Base-by-base conservation (phyloP, 129 eudicot genomes). In the Centaurea solstitialis region DNA sequence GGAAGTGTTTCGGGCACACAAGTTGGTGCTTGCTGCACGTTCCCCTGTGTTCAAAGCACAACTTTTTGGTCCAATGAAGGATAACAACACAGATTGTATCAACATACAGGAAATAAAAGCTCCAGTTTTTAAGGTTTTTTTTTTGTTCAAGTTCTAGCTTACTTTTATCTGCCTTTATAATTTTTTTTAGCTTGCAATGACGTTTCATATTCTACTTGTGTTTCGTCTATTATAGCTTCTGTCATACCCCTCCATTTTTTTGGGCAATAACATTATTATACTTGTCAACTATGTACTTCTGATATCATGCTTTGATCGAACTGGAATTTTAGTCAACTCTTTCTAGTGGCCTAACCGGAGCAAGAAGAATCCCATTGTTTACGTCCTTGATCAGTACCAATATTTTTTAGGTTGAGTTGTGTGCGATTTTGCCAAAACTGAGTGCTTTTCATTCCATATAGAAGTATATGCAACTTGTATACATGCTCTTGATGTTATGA, bases 41-140 rank as follows among this genome's bases (percentile, higher is more conserved):
- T 90, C 94, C 23, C 94, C 90, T 33, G 90, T 90, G 12, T 90
- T 90, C 72, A 81, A 81, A 75, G 94, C 94, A 76, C 91, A 90
- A 67, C 88, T 90, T 73, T 90, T 81, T 81, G 94, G 94, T 73
- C 90, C 91, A 30, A 86, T 90, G 91, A 90, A 81, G 73, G 94
- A 90, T 41, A 40, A 38, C 24, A 82, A 84, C 53, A 81, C 84
- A 5, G 65, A 76, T 20, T 79, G 82, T 22, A 75, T 90, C 1
- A 78, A 67, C 70, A 76, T 90, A 15, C 86, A 88, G 43, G 94
- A 90, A 71, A 79, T 90, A 15, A 77, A 87, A 69, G 87, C 88
- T 39, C 86, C 87, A 10, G 88, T 87, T 73, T 87, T 90, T 80
- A 87, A 90, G 94, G 94, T 90, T 65, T 59, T 68, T 21, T 4